Evolutionary conservation across 345 rosid species (phyloP).

Genomic region (Eucalyptus cloeziana): DNA sequence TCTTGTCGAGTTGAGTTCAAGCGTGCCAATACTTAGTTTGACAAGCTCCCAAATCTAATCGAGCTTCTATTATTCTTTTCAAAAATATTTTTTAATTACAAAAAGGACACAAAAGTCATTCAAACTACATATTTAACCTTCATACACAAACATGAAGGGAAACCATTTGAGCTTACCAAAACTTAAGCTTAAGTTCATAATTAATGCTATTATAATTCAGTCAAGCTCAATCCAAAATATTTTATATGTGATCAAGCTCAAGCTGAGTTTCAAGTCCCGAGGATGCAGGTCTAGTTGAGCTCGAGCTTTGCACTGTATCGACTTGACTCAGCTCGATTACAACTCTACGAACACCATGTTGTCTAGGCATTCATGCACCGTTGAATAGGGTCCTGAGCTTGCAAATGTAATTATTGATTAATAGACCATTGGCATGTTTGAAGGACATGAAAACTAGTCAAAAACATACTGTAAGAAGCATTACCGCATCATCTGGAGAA

Average conservation of each 20-base stretch:
- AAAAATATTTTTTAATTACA: neutral
- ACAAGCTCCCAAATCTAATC: neutral
- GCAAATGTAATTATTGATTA: neutral
- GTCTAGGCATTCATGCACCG: neutral
- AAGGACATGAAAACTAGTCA: neutral
- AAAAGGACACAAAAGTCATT: neutral
- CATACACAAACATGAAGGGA: neutral
- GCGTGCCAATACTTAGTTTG: neutral
- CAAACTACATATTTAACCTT: neutral
- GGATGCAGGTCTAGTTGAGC: neutral
- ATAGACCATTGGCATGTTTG: neutral
- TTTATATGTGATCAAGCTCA: neutral
- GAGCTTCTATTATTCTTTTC: neutral
- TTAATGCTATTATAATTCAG: neutral
- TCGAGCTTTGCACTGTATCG: neutral
- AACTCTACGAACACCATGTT: neutral
- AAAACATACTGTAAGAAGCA: neutral
- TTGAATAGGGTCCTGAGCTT: neutral
- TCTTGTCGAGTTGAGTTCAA: neutral
- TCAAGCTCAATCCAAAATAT: neutral
- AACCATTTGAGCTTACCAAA: neutral
- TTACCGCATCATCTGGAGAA: conserved; percentile 38
- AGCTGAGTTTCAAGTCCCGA: neutral
- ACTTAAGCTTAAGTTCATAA: neutral
- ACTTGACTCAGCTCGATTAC: neutral